Evolutionary conservation across 208 protist genomes (phyloP), one percentile per base, ranked within the genome.

Genomic region (Lotmaria passim): DNA sequence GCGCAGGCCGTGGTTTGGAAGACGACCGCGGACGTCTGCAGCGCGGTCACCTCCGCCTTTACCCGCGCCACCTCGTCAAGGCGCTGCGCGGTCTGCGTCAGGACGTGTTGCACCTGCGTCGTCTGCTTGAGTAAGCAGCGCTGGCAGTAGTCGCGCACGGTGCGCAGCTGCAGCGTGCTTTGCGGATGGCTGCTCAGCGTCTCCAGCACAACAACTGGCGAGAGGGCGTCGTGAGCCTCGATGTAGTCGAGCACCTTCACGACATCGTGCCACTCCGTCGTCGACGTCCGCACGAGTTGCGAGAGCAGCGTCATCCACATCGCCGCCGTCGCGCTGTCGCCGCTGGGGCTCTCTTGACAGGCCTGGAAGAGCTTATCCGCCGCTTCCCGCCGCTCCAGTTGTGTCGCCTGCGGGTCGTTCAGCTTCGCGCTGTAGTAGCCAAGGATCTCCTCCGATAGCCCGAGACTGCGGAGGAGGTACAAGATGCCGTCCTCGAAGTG

Each of bases 261-360:
- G 6, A 94, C 41, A 57, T 94, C 83, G 19, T 74, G 52, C 59
- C 63, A 55, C 21, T 81, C 82, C 46, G 81, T 65, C 23, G 64
- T 47, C 2, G 73, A 50, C 53, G 55, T 69, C 33, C 69, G 73
- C 14, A 88, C 83, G 75, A 98, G 96, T 50, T 94, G 86, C 11
- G 83, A 79, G 15, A 98, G 85, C 23, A 94, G 93, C 67, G 90
- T 69, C n/a, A 97, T 78, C 97, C 97, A 98, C 50, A 98, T 96
- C 33, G 67, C 81, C 78, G 38, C 12, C 19, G 55, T 72, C 39
- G 46, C 60, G 41, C 62, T 68, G 43, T 62, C 47, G 8, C 43
- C 26, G 0, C 33, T 3, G 0, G 69, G 41, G 28, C 51, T 61
- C 3, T 79, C 76, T 66, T 85, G 78, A 61, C 88, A 96, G 19